A percentile compares a stretch with the other conserved stretches of the same genome.
Evolutionary conservation across 148 eudicot species (phyloP).

Genomic region (Cornus florida): DNA sequence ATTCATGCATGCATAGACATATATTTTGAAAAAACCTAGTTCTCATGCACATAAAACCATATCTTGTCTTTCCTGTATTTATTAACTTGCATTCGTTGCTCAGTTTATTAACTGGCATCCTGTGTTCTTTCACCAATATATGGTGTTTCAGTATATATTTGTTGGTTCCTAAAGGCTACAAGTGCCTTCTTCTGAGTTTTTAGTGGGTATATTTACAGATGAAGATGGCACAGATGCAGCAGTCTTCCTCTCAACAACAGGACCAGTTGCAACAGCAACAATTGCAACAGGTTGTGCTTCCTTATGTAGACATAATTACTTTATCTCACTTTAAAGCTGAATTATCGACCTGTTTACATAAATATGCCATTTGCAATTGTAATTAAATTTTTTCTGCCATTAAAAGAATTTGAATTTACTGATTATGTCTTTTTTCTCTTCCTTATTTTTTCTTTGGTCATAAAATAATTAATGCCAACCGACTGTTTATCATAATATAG

Average conservation of each 20-base stretch:
- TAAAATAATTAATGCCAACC: not conserved
- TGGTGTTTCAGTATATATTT: too few species aligned
- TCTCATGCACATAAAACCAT: too few species aligned
- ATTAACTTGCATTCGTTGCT: not conserved
- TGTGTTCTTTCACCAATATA: too few species aligned
- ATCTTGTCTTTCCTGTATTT: not conserved
- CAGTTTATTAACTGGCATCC: not conserved
- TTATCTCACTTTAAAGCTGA: not conserved
- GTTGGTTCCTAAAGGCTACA: not conserved
- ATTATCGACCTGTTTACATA: not conserved
- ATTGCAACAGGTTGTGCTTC: constrained; percentile 75
- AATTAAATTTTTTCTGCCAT: not conserved
- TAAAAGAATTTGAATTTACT: not conserved
- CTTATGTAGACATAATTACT: not conserved
- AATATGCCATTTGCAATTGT: not conserved
- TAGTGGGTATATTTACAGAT: constrained; percentile 43
- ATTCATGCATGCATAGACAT: not conserved
- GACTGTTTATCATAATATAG: constrained; percentile 33
- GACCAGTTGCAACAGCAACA: constrained; percentile 88
- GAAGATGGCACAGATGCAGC: constrained; percentile 90
- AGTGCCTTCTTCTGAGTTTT: constrained; percentile 15
- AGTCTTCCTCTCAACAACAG: constrained; percentile 88
- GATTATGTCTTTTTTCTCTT: not conserved
- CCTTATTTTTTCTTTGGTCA: not conserved
- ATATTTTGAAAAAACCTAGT: too few species aligned